Evolutionary conservation across 1,284 basidiomycete species (phyloP).

Genomic region (Microbotryum saponariae): DNA sequence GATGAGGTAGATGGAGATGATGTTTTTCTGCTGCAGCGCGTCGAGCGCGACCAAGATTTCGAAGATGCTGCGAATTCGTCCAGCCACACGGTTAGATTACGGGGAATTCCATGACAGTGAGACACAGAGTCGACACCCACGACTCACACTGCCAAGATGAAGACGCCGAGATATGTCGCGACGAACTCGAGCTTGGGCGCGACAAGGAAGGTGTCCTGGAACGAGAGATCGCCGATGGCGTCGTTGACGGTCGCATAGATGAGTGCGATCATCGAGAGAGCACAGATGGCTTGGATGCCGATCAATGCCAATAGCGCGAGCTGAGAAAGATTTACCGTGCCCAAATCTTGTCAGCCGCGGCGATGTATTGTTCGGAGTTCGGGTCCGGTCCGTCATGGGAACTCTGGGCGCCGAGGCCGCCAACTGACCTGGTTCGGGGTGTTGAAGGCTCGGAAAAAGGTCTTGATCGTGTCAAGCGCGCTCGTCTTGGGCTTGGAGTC

Average conservation of each 20-base stretch:
- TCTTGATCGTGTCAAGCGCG: not conserved
- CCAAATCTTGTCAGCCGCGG: not conserved
- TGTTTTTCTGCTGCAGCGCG: constrained; percentile 33
- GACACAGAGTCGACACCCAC: not conserved
- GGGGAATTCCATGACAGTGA: not conserved
- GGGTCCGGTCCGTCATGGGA: no score
- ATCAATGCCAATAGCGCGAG: constrained; percentile 24
- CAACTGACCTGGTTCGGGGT: constrained; percentile 21
- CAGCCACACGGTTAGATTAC: not conserved
- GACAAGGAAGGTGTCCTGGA: constrained; percentile 2
- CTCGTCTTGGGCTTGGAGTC: no score
- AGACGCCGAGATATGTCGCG: constrained; percentile 29
- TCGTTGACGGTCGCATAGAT: constrained; percentile 17
- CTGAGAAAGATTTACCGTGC: constrained; percentile 1
- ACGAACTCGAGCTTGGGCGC: constrained; percentile 25
- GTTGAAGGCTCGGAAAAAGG: constrained; percentile 18
- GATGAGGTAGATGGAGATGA: constrained; percentile 39
- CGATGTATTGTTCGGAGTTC: not conserved
- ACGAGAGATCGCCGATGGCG: constrained; percentile 18
- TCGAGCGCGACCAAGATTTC: constrained; percentile 33
- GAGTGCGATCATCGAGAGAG: constrained; percentile 24
- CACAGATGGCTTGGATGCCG: constrained; percentile 12
- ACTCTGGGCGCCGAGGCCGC: not conserved
- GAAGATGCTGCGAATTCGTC: constrained; percentile 15
- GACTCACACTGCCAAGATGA: constrained; percentile 30